Evolutionary conservation across 306 rosid species (phyloP).

Genomic region (Gastrolobium bilobum): DNA sequence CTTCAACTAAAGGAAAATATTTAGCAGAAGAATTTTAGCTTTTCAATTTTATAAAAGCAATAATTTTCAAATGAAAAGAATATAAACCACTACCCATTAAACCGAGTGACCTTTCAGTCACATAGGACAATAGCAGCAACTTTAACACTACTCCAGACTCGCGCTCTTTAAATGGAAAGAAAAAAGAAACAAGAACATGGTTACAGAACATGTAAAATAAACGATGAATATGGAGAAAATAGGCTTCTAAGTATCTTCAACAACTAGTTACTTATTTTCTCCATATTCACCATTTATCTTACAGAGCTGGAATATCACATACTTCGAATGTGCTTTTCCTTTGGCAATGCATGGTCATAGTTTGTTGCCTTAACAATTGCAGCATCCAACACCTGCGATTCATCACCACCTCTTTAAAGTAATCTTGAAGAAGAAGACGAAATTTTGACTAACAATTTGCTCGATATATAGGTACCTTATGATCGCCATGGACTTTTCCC

Average conservation of each 20-base stretch:
- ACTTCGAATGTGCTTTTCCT: conserved; percentile 89
- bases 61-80: no score
- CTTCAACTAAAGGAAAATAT: not conserved
- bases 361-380: conserved; percentile 86
- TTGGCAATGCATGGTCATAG: conserved; percentile 72
- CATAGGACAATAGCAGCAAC: no score
- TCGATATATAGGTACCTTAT: conserved; percentile 62
- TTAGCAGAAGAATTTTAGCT: not conserved
- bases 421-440: not conserved
- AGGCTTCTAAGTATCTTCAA: not conserved
- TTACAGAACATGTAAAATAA: conserved; percentile 1
- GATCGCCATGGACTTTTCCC: conserved; percentile 71
- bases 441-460: conserved; percentile 26
- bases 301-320: conserved; percentile 27
- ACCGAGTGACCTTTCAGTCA: no score
- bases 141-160: no score
- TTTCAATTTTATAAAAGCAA: not conserved
- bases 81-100: no score
- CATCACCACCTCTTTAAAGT: conserved; percentile 12
- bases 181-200: not conserved
- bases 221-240: not conserved
- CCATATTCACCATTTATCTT: conserved; percentile 2
- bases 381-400: conserved; percentile 74
- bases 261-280: not conserved
- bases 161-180: not conserved